Conservation (phyloP, 1,284 basidiomycete genomes). For the Moesziomyces parantarcticus region DNA sequence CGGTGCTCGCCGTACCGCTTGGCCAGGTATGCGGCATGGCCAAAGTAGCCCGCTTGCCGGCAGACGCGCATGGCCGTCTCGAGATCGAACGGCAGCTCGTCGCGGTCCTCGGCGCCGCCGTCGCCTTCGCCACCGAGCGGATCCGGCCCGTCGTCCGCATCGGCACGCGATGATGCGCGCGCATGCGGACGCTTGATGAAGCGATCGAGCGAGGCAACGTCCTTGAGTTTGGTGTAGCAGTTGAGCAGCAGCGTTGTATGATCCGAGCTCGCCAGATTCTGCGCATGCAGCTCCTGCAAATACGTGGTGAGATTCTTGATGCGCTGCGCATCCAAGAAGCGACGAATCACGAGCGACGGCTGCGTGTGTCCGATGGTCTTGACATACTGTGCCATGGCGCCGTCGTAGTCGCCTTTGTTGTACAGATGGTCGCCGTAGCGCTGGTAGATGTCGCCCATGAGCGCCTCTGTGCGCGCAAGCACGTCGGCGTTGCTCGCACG, state of each 20-base stretch:
- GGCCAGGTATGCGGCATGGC: slow-evolving; percentile 93
- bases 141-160: slow-evolving; percentile 22
- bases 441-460: slow-evolving; percentile 64
- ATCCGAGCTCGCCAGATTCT: slow-evolving; percentile 90
- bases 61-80: slow-evolving; percentile 97
- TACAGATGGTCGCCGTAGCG: slow-evolving; percentile 94
- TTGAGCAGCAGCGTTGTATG: slow-evolving; percentile 83
- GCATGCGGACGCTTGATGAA: slow-evolving; percentile 78
- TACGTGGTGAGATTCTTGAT: slow-evolving; percentile 95
- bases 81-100: slow-evolving; percentile 90
- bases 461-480: slow-evolving; percentile 38
- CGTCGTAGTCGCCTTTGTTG: slow-evolving; percentile 88
- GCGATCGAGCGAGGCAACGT: slow-evolving; percentile 84
- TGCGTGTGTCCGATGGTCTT: slow-evolving; percentile 89
- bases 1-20: slow-evolving; percentile 89
- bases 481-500: slow-evolving; percentile 39
- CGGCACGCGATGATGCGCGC: slow-evolving; percentile 3
- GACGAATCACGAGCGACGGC: slow-evolving; percentile 95
- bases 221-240: slow-evolving; percentile 96
- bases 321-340: slow-evolving; percentile 94
- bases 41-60: slow-evolving; percentile 93
- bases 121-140: slow-evolving; percentile 52
- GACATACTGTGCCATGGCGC: slow-evolving; percentile 89
- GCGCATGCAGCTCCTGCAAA: slow-evolving; percentile 90
- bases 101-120: slow-evolving; percentile 68